Conservation (phyloP, 495 filamentous ascomycete species). For the Daldinia bambusicola region DNA sequence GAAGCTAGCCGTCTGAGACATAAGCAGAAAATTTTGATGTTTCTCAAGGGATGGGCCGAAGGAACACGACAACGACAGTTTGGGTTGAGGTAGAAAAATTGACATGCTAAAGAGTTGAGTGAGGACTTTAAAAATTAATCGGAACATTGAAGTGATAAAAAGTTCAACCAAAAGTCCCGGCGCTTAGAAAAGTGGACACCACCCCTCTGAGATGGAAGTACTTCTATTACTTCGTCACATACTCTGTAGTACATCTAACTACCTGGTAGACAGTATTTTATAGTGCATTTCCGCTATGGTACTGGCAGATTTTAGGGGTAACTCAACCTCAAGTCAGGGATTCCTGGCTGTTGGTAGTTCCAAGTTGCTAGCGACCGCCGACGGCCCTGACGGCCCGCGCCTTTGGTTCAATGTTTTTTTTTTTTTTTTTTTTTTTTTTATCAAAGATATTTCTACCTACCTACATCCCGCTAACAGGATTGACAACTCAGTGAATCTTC, state of each 20-base stretch:
- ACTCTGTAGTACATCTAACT: not conserved
- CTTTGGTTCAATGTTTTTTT: slow-evolving; percentile 21
- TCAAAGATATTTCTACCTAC: slow-evolving; percentile 3
- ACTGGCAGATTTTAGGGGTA: slow-evolving; percentile 16
- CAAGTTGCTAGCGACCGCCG: slow-evolving; percentile 31
- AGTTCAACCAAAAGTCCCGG: slow-evolving; percentile 15
- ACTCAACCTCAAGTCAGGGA: slow-evolving; percentile 33
- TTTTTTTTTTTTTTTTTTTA: too few relatives aligned
- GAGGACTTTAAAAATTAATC: not conserved
- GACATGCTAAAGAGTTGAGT: not conserved
- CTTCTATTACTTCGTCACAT: slow-evolving; percentile 4
- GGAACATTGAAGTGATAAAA: slow-evolving; percentile 17
- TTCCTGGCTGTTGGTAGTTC: slow-evolving; percentile 35
- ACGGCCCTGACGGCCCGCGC: slow-evolving; percentile 42
- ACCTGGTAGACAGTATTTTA: not conserved
- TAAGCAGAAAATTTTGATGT: slow-evolving; percentile 6
- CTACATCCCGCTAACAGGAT: not conserved
- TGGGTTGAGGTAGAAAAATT: not conserved
- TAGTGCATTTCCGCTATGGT: not conserved
- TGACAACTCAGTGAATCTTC: slow-evolving; percentile 10
- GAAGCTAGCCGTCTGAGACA: slow-evolving; percentile 45
- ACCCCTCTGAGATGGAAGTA: slow-evolving; percentile 8
- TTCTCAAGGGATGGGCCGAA: slow-evolving; percentile 15
- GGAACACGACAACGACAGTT: slow-evolving; percentile 15
- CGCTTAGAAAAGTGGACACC: slow-evolving; percentile 34